A percentile compares a stretch with the other conserved stretches of the same genome.
Evolutionary conservation across 371 early-diverging fungal species (phyloP).

Genomic region (Umbelopsis sp.): DNA sequence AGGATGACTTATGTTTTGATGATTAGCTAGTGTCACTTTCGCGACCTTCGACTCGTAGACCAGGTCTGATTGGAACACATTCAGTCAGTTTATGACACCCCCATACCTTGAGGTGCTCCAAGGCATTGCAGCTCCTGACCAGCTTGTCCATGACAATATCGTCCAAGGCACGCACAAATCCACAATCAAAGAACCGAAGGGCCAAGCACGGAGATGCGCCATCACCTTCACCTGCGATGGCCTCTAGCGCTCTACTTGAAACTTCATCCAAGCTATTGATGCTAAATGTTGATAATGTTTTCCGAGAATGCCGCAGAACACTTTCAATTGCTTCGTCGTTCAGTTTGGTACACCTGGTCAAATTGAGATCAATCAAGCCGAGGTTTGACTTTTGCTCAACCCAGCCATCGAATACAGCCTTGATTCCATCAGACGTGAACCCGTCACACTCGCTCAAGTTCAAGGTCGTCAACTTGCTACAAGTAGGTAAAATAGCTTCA

Average conservation of each 20-base stretch:
- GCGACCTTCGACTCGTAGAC: slow-evolving; percentile 60
- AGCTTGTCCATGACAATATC: slow-evolving; percentile 67
- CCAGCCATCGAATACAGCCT: slow-evolving; percentile 59
- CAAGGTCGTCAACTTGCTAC: slow-evolving; percentile 56
- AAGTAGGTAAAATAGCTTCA: slow-evolving; percentile 59
- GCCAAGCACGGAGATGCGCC: slow-evolving; percentile 34
- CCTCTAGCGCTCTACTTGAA: slow-evolving; percentile 56
- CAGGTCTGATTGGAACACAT: slow-evolving; percentile 55
- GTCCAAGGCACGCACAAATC: slow-evolving; percentile 75
- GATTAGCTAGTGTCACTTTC: slow-evolving; percentile 57
- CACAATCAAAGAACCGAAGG: slow-evolving; percentile 63
- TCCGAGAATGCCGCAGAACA: slow-evolving; percentile 63
- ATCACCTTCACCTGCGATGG: slow-evolving; percentile 37
- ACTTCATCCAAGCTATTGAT: slow-evolving; percentile 80
- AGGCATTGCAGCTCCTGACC: slow-evolving; percentile 41
- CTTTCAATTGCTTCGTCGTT: slow-evolving; percentile 63
- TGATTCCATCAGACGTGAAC: slow-evolving; percentile 64
- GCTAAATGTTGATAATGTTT: slow-evolving; percentile 53
- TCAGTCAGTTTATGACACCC: slow-evolving; percentile 71
- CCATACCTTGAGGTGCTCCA: slow-evolving; percentile 65
- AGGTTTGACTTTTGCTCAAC: slow-evolving; percentile 22
- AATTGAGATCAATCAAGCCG: slow-evolving; percentile 55
- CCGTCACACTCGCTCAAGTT: slow-evolving; percentile 56
- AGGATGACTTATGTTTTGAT: not conserved
- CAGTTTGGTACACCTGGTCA: slow-evolving; percentile 57